A percentile compares a stretch with the other conserved stretches of the same genome.
Evolutionary conservation across 192 early-diverging fungal species (phyloP).

Genomic region (Paraglomus brasilianum): DNA sequence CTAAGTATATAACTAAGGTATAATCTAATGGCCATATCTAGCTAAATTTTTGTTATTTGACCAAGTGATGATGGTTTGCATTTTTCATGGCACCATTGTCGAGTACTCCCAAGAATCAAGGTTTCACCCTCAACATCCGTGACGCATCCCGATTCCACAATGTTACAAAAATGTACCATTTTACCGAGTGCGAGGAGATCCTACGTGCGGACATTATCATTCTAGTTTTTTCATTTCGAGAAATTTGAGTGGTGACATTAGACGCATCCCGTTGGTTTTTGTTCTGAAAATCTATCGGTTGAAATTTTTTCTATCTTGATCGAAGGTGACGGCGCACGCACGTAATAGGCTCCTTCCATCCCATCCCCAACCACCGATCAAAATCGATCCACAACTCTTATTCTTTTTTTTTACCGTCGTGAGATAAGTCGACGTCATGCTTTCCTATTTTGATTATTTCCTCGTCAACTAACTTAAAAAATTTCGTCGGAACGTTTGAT

Average conservation of each 20-base stretch:
- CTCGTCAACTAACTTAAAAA: conserved; percentile 8
- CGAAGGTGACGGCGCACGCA: conserved; percentile 7
- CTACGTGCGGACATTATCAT: neutral
- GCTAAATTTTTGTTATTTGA: too few relatives aligned
- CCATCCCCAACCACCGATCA: too few relatives aligned
- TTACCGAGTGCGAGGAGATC: neutral
- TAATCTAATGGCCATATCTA: too few relatives aligned
- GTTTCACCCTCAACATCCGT: neutral
- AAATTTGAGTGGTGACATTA: neutral
- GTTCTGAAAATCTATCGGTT: conserved; percentile 16
- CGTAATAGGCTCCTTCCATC: neutral
- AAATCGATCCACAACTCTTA: too few relatives aligned
- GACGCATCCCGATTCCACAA: neutral
- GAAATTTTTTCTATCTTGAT: conserved; percentile 1
- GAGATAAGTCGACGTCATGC: conserved; percentile 19
- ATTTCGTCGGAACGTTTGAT: conserved; percentile 15
- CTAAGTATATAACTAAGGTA: too few relatives aligned
- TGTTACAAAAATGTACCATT: neutral
- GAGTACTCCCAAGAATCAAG: too few relatives aligned
- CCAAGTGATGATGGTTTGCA: too few relatives aligned
- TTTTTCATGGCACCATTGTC: too few relatives aligned
- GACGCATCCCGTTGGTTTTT: neutral
- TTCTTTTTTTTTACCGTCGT: neutral
- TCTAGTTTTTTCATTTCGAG: conserved; percentile 11
- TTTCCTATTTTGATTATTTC: conserved; percentile 22